phyloP scores from a whole-genome alignment of 768 basidiomycete species.

The Boletellus emodensis region DNA sequence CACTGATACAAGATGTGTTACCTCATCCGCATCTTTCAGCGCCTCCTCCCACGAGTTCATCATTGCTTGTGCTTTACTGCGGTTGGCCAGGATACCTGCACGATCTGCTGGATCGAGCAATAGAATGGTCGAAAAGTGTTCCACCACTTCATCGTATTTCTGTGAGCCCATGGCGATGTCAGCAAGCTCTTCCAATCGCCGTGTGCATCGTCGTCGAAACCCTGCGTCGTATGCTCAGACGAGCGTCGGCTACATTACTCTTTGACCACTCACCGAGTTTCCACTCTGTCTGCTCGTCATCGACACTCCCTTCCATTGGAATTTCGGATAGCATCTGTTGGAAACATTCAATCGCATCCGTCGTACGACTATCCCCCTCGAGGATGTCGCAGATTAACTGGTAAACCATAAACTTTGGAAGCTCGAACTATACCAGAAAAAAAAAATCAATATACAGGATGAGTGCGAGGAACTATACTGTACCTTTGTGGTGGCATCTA shows the following conservation, averaged over 20 bases:
- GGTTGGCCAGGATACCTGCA: neutral
- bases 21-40: conserved; percentile 1
- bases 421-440: neutral
- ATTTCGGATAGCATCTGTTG: neutral
- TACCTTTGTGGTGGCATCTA: neutral
- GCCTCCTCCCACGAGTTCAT: neutral
- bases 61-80: neutral
- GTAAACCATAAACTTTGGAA: neutral
- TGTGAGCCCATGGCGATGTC: neutral
- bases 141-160: neutral
- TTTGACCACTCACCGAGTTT: neutral
- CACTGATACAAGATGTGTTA: neutral
- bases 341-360: neutral
- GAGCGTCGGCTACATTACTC: neutral
- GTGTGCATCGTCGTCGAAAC: neutral
- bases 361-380: neutral
- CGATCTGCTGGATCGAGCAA: neutral
- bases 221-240: neutral
- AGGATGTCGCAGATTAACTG: neutral
- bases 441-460: no score
- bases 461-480: no score
- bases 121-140: neutral
- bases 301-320: neutral
- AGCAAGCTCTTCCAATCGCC: neutral
- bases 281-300: neutral